A percentile compares a stretch with the other conserved stretches of the same genome.
Evolutionary conservation across 2,329 filamentous ascomycete species (phyloP).

Genomic region (Beauveria caledonica): DNA sequence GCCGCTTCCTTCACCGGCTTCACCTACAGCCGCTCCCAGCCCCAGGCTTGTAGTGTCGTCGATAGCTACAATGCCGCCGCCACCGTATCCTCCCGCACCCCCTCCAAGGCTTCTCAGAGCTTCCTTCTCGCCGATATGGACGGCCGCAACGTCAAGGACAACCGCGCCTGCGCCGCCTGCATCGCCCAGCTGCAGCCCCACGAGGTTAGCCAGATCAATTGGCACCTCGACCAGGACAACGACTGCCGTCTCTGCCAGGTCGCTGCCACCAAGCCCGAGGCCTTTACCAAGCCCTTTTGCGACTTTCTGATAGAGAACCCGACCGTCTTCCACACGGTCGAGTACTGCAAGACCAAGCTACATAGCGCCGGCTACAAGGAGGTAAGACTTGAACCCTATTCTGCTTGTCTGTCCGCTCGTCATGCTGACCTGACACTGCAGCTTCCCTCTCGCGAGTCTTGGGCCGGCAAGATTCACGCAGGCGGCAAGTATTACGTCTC

Average conservation of each 20-base stretch:
- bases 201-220: slow-evolving; percentile 25
- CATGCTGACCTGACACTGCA: slow-evolving; percentile 21
- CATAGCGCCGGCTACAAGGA: slow-evolving; percentile 63
- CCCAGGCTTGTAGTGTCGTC: slow-evolving; percentile 1
- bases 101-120: slow-evolving; percentile 23
- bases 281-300: slow-evolving; percentile 76
- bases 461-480: slow-evolving; percentile 61
- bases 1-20: slow-evolving; percentile 22
- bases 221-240: slow-evolving; percentile 18
- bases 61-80: background rate
- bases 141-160: slow-evolving; percentile 24
- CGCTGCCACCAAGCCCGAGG: slow-evolving; percentile 42
- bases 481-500: slow-evolving; percentile 86
- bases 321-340: slow-evolving; percentile 86
- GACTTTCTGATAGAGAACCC: slow-evolving; percentile 85
- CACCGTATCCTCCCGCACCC: background rate
- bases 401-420: background rate
- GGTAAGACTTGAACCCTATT: slow-evolving; percentile 32
- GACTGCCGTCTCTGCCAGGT: slow-evolving; percentile 31
- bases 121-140: slow-evolving; percentile 41
- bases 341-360: slow-evolving; percentile 67
- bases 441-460: slow-evolving; percentile 72
- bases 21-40: slow-evolving; percentile 19
- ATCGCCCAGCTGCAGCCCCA: slow-evolving; percentile 24
- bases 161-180: slow-evolving; percentile 31